Evolutionary conservation across 2,329 filamentous ascomycete genomes (phyloP), one percentile per base, ranked within the genome.

Genomic region (Penicillium sp.): DNA sequence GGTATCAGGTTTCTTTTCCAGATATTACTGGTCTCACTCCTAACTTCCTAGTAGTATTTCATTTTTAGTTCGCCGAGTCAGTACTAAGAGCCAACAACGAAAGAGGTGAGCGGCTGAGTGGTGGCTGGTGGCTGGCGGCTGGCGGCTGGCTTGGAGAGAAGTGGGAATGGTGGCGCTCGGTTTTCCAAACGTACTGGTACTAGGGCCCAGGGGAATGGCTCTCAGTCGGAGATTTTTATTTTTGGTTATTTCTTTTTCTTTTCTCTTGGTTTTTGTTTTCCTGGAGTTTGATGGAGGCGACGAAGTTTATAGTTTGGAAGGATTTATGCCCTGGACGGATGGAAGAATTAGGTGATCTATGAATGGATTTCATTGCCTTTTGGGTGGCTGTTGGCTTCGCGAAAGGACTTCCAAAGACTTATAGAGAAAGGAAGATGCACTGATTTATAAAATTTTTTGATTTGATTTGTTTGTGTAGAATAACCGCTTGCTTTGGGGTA

Each of bases 401-500:
- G 41, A 44, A 44, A 7, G 30, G 15, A 9, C 31, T 19, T 41
- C 5, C 41, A 8, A 13, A 13, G 17, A 19, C 3, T 17, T 53
- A 38, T 7, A 11, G 11, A 38, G 21, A 21, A 21, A 17, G 38
- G 29, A 38, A 19, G 29, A 50, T 46, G 17, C 30, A 44, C 30
- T 29, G n/a, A 21, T 49, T 51, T 58, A 46, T 56, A 29, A 30
- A 61, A 56, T 59, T 61, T 58, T 58, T 50, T 48, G 19, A 48
- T 50, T 51, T 62, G 60, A 62, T 64, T 63, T 56, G 55, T 48
- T 58, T 38, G 50, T 51, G 58, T 65, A 61, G 60, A 67, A 66
- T 63, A 67, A 67, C 64, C 66, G 64, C 66, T 64, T 65, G 63
- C 66, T 65, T 62, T 61, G 67, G 67, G 67, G 66, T 69, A 69